Evolutionary conservation across 2,329 filamentous ascomycete genomes (phyloP), one percentile per base, ranked within the genome.

Genomic region (Diaporthe ilicicola): DNA sequence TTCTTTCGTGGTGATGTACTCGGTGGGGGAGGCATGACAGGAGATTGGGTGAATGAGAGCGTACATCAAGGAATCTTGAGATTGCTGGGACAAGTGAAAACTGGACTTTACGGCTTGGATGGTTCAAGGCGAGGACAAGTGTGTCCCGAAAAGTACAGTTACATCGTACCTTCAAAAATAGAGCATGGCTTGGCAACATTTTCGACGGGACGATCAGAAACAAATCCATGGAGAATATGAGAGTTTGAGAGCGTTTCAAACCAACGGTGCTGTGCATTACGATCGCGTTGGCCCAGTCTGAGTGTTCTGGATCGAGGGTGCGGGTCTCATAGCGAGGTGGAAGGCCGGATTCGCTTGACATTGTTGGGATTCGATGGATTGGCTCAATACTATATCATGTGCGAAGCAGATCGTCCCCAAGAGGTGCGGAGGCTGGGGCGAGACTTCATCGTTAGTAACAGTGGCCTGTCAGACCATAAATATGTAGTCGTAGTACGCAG

Each of bases 291-390:
- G 67, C 76, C 76, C 76, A 79, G 13, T 73, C 70, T 4, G 54
- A 22, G 44, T 79, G 75, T 22, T 77, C 69, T 7, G 70, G 68
- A 19, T 69, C 73, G 5, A 79, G 75, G 1, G 72, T 67, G 13
- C 77, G 78, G 69, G 79, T 76, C 61, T 79, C 74, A 65, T 73
- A 75, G n/a, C 74, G 73, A 42, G 61, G 32, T 48, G 73, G 74
- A 72, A 79, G 73, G 19, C 34, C 6, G 9, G 32, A 53, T 48
- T 51, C 29, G n/a, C 37, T 3, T 6, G 37, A 1, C 55, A 59
- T 59, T 6, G n/a, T 5, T 59, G 37, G 10, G 17, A 5, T 34
- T 22, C 7, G 24, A 29, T 19, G 24, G 6, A 19, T 8, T 2
- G 6, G 24, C 50, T 29, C 24, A 22, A 7, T 17, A 7, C n/a